Percentiles rank a stretch among this genome's conserved stretches.
phyloP scores from a whole-genome alignment of 192 early-diverging fungal genomes.

The Coemansia sp. region DNA sequence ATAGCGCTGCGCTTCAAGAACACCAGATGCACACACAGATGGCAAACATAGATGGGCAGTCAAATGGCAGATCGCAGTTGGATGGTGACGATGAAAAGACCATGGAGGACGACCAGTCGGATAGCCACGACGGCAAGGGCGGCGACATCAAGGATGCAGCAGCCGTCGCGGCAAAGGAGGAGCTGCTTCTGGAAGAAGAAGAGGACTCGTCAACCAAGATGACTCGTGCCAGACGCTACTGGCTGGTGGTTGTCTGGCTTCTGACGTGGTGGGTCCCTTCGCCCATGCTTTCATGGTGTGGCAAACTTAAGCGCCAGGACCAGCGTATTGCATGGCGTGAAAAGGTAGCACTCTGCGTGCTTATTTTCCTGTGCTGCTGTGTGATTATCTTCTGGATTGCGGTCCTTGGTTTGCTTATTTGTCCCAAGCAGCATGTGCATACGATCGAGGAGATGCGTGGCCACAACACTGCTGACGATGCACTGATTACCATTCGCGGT shows the following conservation, averaged over 20 bases:
- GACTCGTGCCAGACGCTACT: constrained; percentile 54
- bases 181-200: constrained; percentile 43
- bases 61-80: constrained; percentile 8
- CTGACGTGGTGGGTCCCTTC: constrained; percentile 76
- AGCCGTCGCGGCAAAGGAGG: constrained; percentile 17
- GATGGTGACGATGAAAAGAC: constrained; percentile 42
- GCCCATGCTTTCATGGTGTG: constrained; percentile 62
- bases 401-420: constrained; percentile 66
- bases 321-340: constrained; percentile 95
- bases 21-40: constrained; percentile 31
- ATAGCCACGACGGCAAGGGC: constrained; percentile 23
- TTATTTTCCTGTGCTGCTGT: constrained; percentile 73
- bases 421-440: constrained; percentile 68
- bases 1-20: constrained; percentile 39
- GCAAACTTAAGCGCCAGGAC: constrained; percentile 70
- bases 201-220: constrained; percentile 48
- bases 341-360: constrained; percentile 84
- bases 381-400: constrained; percentile 84
- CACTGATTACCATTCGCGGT: constrained; percentile 68
- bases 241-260: constrained; percentile 79
- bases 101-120: constrained; percentile 28
- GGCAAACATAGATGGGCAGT: constrained; percentile 10
- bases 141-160: constrained; percentile 37
- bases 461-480: constrained; percentile 57
- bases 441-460: constrained; percentile 63